phyloP scores from a whole-genome alignment of 1,139 yeast genomes.

The Magnusiomyces sp. region DNA sequence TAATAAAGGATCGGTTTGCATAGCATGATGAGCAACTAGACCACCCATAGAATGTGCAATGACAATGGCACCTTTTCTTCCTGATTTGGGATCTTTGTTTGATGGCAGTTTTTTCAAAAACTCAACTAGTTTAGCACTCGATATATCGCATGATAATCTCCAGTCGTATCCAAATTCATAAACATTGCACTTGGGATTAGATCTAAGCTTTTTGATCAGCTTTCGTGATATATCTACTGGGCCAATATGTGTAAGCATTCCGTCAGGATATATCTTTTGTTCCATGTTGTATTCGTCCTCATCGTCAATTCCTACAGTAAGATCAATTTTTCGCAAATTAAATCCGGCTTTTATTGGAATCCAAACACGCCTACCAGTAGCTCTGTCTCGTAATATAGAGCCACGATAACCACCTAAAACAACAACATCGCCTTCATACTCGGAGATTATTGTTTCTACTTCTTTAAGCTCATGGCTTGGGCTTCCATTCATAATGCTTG shows the following conservation, averaged over 20 bases:
- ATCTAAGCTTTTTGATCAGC: slow-evolving; percentile 45
- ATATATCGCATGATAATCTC: slow-evolving; percentile 62
- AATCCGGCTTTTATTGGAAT: slow-evolving; percentile 82
- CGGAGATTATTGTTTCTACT: slow-evolving; percentile 27
- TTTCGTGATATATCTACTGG: slow-evolving; percentile 73
- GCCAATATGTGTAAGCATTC: slow-evolving; percentile 73
- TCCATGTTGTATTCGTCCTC: slow-evolving; percentile 49
- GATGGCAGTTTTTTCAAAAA: slow-evolving; percentile 41
- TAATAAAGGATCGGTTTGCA: slow-evolving; percentile 58
- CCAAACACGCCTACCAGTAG: slow-evolving; percentile 67
- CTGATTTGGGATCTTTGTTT: slow-evolving; percentile 25
- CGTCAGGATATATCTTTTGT: slow-evolving; percentile 57
- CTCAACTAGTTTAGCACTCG: slow-evolving; percentile 42
- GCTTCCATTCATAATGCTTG: slow-evolving; percentile 34
- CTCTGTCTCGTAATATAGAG: slow-evolving; percentile 59
- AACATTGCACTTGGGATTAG: slow-evolving; percentile 55
- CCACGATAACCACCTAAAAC: slow-evolving; percentile 88
- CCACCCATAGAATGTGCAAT: slow-evolving; percentile 97
- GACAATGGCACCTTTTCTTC: slow-evolving; percentile 48
- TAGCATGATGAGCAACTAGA: slow-evolving; percentile 66
- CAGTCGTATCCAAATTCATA: slow-evolving; percentile 85
- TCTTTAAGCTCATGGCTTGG: slow-evolving; percentile 7
- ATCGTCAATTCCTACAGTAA: slow-evolving; percentile 61
- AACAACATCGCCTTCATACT: slow-evolving; percentile 66
- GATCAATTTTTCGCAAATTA: slow-evolving; percentile 57